These are phyloP conservation scores for Hyphodiscus hymeniophilus DNA, from an alignment of 495 filamentous ascomycete genomes.

Conservation along the genomic window DNA sequence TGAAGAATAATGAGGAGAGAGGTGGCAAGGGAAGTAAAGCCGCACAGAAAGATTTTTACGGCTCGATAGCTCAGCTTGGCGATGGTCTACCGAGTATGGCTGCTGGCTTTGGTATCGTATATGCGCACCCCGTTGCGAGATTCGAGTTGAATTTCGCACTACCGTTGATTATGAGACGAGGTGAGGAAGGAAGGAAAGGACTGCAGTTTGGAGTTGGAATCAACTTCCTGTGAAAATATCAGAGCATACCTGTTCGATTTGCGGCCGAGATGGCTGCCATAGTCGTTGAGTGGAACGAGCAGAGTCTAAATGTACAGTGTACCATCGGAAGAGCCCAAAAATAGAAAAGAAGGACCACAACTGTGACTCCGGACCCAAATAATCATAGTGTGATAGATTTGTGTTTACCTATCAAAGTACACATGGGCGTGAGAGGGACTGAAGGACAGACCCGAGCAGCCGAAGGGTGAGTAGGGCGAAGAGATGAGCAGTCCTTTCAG, in stretches of 20 bases:
- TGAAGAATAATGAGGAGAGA: constrained; percentile 32
- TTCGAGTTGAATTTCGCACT: constrained; percentile 95
- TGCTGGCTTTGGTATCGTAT: constrained; percentile 84
- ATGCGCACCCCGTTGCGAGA: constrained; percentile 82
- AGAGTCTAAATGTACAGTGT: not conserved
- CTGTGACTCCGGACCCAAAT: too few species aligned
- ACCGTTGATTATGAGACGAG: constrained; percentile 69
- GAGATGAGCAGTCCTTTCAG: too few species aligned
- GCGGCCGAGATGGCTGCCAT: too few species aligned
- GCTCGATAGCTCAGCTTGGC: constrained; percentile 48
- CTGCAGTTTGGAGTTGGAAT: constrained; percentile 90
- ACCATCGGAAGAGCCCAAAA: too few species aligned
- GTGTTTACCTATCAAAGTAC: too few species aligned
- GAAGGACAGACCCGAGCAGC: too few species aligned
- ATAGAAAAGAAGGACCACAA: too few species aligned
- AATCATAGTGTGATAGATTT: too few species aligned
- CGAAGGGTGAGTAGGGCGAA: too few species aligned
- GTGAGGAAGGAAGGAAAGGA: constrained; percentile 84
- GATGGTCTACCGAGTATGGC: constrained; percentile 77
- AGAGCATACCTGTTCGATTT: not conserved
- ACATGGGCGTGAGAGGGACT: too few species aligned
- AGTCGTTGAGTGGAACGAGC: not conserved
- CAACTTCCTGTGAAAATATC: constrained; percentile 64
- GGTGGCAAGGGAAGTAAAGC: constrained; percentile 15
- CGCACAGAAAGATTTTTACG: constrained; percentile 38